Evolutionary conservation across 345 rosid genomes (phyloP).

Genomic region (Eucalyptus sp.): DNA sequence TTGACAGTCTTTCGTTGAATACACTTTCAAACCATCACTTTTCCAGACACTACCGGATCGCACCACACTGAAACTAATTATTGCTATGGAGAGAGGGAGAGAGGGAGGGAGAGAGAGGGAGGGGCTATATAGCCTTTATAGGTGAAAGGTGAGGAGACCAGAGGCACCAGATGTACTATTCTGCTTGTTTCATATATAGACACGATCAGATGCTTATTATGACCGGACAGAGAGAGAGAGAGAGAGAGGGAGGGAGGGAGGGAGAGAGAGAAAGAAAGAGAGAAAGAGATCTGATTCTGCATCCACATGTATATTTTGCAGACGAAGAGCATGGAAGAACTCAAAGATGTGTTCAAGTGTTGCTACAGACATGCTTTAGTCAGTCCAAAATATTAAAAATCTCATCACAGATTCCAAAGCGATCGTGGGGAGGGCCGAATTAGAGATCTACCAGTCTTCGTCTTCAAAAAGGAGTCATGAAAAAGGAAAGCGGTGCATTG

Average conservation of each 20-base stretch:
- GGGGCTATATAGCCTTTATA: neutral
- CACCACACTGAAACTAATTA: slow-evolving; percentile 35
- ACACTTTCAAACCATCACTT: slow-evolving; percentile 41
- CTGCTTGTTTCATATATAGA: neutral
- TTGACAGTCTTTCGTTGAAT: slow-evolving; percentile 32
- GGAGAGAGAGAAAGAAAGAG: neutral
- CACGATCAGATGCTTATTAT: neutral
- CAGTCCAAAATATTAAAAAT: neutral
- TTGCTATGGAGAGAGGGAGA: slow-evolving; percentile 4
- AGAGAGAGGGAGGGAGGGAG: neutral
- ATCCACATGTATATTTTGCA: neutral
- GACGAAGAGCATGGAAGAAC: neutral
- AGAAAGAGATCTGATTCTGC: neutral
- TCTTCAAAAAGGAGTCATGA: neutral
- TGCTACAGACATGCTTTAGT: neutral
- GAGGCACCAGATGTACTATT: neutral
- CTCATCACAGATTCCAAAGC: neutral
- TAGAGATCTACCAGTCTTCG: neutral
- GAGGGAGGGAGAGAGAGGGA: neutral
- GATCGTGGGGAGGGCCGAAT: neutral
- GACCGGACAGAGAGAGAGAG: neutral
- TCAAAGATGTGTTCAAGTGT: neutral
- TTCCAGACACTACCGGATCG: slow-evolving; percentile 49
- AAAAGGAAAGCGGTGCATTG: neutral
- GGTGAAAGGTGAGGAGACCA: neutral